Evolutionary conservation across 2,329 filamentous ascomycete genomes (phyloP), one percentile per base, ranked within the genome.

Genomic region (Cladorrhinum sp.): DNA sequence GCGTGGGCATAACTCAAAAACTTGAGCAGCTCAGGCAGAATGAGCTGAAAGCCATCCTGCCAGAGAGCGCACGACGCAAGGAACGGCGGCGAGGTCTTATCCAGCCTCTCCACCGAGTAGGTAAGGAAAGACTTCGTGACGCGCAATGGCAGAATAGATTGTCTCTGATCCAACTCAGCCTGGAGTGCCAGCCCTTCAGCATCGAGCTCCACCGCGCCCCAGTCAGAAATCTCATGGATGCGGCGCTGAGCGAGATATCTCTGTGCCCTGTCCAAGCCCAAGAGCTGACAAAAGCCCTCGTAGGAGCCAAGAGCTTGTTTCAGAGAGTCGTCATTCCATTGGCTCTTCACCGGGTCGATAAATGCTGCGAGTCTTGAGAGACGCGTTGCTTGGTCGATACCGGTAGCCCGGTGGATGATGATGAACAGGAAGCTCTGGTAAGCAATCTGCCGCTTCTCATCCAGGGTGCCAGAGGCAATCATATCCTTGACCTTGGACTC

Each of bases 341-440:
- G 84, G 28, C 86, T 79, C 66, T 88, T 88, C 23, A 98, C 86
- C 1, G 93, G 92, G n/a, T 88, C 82, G 55, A 98, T 82, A 73
- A 98, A 96, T 14, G 84, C 82, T 59, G 86, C 79, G 28, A 99
- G 79, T 61, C 91, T 88, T 59, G 85, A 80, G 57, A 93, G 80
- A 62, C 93, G 90, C 36, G 85, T 76, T n/a, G 81, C 80, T 18
- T 83, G 81, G 66, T 96, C 88, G 33, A 98, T 82, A 49, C 86
- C 87, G 21, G 82, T 87, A 36, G 92, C 87, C 62, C 95, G 91
- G 74, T 98, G 94, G 68, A 95, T 88, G 64, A 99, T 95, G 62
- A 96, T 95, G 73, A 99, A 96, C 0, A 98, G 80, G 65, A 98
- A 94, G 9, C 92, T 94, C 67, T 87, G 90, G 69, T 96, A 93